A percentile compares a stretch with the other conserved stretches of the same genome.
phyloP scores from a whole-genome alignment of 805 yeast species.

The Pichia cephalocereana region DNA sequence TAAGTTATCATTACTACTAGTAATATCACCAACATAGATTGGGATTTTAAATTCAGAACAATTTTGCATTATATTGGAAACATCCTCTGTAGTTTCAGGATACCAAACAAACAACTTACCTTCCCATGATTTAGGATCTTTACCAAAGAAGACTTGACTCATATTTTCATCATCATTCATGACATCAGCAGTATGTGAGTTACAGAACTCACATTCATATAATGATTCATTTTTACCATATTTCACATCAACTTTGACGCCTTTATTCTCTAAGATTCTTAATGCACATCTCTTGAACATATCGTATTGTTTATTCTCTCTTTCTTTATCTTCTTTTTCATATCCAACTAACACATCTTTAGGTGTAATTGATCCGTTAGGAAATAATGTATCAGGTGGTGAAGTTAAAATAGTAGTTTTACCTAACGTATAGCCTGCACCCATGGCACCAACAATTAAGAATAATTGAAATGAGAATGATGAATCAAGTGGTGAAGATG shows the following conservation, averaged over 20 bases:
- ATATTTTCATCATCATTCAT: constrained; percentile 15
- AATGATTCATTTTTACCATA: constrained; percentile 10
- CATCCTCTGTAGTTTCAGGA: constrained; percentile 18
- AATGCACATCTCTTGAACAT: constrained; percentile 21
- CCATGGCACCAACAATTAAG: constrained; percentile 23
- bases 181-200: constrained; percentile 13
- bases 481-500: constrained; percentile 12
- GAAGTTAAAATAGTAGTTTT: constrained; percentile 16
- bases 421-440: constrained; percentile 26
- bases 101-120: constrained; percentile 13
- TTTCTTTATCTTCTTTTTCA: constrained; percentile 8
- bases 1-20: constrained; percentile 7
- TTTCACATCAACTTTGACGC: constrained; percentile 13
- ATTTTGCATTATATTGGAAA: constrained; percentile 14
- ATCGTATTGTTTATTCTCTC: constrained; percentile 11
- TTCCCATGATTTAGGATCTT: constrained; percentile 10
- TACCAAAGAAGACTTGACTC: constrained; percentile 17
- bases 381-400: constrained; percentile 24
- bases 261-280: constrained; percentile 17
- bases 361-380: constrained; percentile 19
- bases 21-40: constrained; percentile 9
- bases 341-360: constrained; percentile 12
- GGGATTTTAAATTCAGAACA: constrained; percentile 23
- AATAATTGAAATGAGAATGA: constrained; percentile 23
- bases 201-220: constrained; percentile 10